Evolutionary conservation across 2,329 filamentous ascomycete genomes (phyloP).

Genomic region (Aspergillus costaricaensis): DNA sequence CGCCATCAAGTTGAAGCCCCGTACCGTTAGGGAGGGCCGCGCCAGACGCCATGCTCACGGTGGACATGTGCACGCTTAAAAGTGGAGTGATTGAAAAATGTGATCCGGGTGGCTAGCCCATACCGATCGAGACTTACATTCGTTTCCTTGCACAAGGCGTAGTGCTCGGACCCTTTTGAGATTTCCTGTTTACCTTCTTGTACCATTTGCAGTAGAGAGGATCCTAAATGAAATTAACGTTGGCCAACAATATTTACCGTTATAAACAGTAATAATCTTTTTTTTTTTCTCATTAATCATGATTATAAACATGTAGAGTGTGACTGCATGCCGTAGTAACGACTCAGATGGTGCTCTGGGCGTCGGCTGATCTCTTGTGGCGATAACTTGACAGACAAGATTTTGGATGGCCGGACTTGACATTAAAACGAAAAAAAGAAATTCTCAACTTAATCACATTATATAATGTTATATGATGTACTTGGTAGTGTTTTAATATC

Average conservation of each 20-base stretch:
- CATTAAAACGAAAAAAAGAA: too few species aligned
- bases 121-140: slow-evolving; percentile 11
- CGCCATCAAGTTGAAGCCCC: slow-evolving; percentile 26
- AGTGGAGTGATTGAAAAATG: slow-evolving; percentile 11
- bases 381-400: too few species aligned
- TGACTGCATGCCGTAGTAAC: too few species aligned
- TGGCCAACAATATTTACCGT: background rate
- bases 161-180: slow-evolving; percentile 8
- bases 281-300: too few species aligned
- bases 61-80: slow-evolving; percentile 28
- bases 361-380: too few species aligned
- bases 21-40: slow-evolving; percentile 31
- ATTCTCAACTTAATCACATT: too few species aligned
- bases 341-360: too few species aligned
- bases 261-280: too few species aligned
- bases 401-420: too few species aligned
- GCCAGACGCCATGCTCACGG: slow-evolving; percentile 29
- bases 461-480: too few species aligned
- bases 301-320: too few species aligned
- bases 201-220: slow-evolving; percentile 3
- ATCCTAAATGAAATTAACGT: background rate
- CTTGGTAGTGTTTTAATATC: too few species aligned
- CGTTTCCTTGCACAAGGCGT: slow-evolving; percentile 13
- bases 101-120: slow-evolving; percentile 15
- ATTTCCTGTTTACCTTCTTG: slow-evolving; percentile 11